phyloP scores from a whole-genome alignment of 352 stramenopile species.

The Phytophthora pseudosyringae region DNA sequence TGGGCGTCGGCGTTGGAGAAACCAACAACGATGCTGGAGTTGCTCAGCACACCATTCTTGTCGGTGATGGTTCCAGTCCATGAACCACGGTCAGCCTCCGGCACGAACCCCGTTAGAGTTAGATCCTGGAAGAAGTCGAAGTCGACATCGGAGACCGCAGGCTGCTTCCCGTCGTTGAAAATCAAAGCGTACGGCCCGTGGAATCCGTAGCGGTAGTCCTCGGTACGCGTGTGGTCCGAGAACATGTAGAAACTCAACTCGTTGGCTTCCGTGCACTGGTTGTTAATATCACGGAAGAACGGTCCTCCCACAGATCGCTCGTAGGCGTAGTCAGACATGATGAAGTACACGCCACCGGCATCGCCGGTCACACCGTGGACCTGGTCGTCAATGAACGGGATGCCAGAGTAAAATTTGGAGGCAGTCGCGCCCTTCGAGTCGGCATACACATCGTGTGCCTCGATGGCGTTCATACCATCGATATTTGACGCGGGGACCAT shows the following conservation, averaged over 20 bases:
- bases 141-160: conserved; percentile 31
- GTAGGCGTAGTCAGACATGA: conserved; percentile 55
- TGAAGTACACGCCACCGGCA: conserved; percentile 53
- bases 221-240: conserved; percentile 66
- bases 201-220: no score
- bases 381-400: conserved; percentile 48
- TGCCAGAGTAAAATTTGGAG: conserved; percentile 55
- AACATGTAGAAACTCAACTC: conserved; percentile 69
- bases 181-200: conserved; percentile 60
- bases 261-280: conserved; percentile 56
- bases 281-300: conserved; percentile 71
- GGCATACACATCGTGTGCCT: conserved; percentile 52
- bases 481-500: conserved; percentile 41
- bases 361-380: conserved; percentile 51
- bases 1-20: conserved; percentile 55
- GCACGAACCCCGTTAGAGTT: conserved; percentile 49
- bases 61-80: conserved; percentile 47
- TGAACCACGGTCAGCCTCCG: conserved; percentile 33
- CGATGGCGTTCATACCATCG: conserved; percentile 46
- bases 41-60: conserved; percentile 31
- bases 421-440: conserved; percentile 37
- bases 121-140: conserved; percentile 63
- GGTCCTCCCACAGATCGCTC: conserved; percentile 54
- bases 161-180: conserved; percentile 45
- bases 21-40: conserved; percentile 39